Evolutionary conservation across 352 stramenopile genomes (phyloP), one percentile per base, ranked within the genome.

Genomic region (Hyaloperonospora arabidopsidis): DNA sequence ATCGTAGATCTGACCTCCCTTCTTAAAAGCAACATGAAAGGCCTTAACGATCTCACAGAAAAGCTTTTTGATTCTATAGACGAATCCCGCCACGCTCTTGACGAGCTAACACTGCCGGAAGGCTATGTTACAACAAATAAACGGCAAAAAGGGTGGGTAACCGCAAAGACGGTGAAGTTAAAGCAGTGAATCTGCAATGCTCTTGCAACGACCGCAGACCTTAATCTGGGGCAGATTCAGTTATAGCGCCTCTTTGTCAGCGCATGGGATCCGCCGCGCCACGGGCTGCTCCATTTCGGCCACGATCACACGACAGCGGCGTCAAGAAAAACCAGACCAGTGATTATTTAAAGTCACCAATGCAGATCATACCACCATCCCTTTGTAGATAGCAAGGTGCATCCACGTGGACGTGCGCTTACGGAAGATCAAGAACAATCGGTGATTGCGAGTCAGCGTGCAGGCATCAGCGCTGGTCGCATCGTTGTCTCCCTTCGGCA

Each of bases 281-380:
- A 18, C 35, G 4, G 4, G 35, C 15, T 41, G 35, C 35, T 18
- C 35, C 11, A 14, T 41, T 15, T 41, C 11, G 3, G 35, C 35
- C 35, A 41, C 35, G 5, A 41, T 41, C 11, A 41, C 12, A 41
- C 35, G 35, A 41, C 12, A 41, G 15, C 35, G 35, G 13, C 11
- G 15, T 18, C 35, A 41, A 41, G 35, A 41, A 41, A 15, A 41
- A 41, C 35, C 35, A 41, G 35, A 41, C 15, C 35, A 41, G 35
- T 41, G 11, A 10, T 15, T 10, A 15, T 14, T 41, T 18, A 41
- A 41, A 41, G 35, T 41, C 35, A 41, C 35, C 11, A 3, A 41
- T 18, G 35, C 4, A 41, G 35, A 41, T 3, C 35, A 41, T 41
- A 41, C 11, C 35, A 41, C 13, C 3, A 41, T 15, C 11, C 11